Percentiles rank a stretch among this genome's conserved stretches.
phyloP scores from a whole-genome alignment of 495 filamentous ascomycete species.

The Staphylotrichum longicolle region DNA sequence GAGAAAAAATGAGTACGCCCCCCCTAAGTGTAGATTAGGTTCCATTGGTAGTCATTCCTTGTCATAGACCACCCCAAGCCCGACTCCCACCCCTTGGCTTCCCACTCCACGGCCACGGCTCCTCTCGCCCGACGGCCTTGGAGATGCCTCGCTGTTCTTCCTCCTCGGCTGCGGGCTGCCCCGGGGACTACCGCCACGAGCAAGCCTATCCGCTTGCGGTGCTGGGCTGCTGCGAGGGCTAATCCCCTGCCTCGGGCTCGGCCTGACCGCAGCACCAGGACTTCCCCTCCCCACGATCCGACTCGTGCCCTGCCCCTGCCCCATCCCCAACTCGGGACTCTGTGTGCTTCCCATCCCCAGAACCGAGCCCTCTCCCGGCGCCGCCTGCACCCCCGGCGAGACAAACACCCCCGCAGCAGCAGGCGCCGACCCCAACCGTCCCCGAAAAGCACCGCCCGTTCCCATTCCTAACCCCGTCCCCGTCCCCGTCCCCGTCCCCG shows the following conservation, averaged over 20 bases:
- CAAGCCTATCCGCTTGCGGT: background rate
- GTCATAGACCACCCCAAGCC: background rate
- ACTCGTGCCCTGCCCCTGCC: background rate
- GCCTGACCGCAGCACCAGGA: no score
- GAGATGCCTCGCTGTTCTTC: background rate
- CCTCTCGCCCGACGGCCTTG: conserved; percentile 2
- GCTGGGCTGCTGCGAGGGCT: background rate
- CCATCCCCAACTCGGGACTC: background rate
- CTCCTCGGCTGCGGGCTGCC: background rate
- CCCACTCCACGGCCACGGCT: background rate
- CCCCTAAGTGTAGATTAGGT: no score
- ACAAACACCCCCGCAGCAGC: background rate
- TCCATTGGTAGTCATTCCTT: no score
- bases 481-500: background rate
- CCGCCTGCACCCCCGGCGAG: background rate
- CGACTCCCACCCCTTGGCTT: background rate
- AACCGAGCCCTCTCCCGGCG: background rate
- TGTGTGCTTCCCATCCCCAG: background rate
- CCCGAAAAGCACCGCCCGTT: background rate
- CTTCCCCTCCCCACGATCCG: background rate
- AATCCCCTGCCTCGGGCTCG: background rate
- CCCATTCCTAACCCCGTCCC: background rate
- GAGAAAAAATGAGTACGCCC: no score
- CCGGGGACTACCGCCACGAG: background rate
- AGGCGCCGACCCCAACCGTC: conserved; percentile 1